Conservation (phyloP, 2,329 filamentous ascomycete species). For the Fusarium staphyleae region DNA sequence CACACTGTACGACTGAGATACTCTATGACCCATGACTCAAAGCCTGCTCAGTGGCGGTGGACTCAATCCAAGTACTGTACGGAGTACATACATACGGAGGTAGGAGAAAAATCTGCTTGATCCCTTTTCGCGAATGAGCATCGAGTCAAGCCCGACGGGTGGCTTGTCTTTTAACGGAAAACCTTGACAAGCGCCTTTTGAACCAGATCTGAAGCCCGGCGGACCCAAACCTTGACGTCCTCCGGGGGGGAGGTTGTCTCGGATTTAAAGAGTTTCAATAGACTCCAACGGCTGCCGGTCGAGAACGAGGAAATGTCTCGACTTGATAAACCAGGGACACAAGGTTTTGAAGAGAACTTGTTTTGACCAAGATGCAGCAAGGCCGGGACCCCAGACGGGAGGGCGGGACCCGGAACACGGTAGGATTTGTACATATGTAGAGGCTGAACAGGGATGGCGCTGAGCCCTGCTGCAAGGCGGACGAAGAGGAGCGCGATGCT, state of each 20-base stretch:
- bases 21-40: slow-evolving; percentile 14
- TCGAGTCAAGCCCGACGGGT: slow-evolving; percentile 10
- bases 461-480: slow-evolving; percentile 13
- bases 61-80: slow-evolving; percentile 3
- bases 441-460: slow-evolving; percentile 2
- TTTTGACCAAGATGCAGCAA: not conserved
- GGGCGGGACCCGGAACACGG: not conserved
- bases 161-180: not conserved
- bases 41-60: slow-evolving; percentile 29
- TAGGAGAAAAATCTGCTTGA: not conserved
- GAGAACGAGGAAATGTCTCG: not conserved
- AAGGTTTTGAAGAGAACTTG: too few relatives aligned
- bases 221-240: too few relatives aligned
- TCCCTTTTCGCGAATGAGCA: not conserved
- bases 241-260: not conserved
- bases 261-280: slow-evolving; percentile 14
- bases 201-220: not conserved
- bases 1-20: slow-evolving; percentile 23
- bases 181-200: slow-evolving; percentile 7
- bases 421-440: slow-evolving; percentile 9
- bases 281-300: slow-evolving; percentile 15
- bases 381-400: slow-evolving; percentile 1
- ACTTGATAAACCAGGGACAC: too few relatives aligned
- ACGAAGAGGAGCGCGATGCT: not conserved
- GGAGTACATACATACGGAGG: too few relatives aligned